These are phyloP conservation scores for Odontarrhena argentea DNA, from an alignment of 345 rosid species.

Conservation along the genomic window DNA sequence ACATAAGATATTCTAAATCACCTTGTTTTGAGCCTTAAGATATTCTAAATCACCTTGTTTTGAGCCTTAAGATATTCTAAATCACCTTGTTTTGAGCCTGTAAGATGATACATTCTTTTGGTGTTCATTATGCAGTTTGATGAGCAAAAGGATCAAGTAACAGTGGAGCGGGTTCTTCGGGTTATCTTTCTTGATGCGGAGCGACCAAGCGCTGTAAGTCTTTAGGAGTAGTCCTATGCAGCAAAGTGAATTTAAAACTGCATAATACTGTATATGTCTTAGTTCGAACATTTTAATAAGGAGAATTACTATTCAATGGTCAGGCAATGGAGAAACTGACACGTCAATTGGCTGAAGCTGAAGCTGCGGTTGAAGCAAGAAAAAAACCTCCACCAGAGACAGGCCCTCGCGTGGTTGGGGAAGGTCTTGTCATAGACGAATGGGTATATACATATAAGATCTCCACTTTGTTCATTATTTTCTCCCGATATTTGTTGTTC, in stretches of 20 bases:
- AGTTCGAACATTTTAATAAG: neutral
- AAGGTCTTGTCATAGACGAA: conserved; percentile 96
- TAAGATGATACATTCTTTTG: conserved; percentile 1
- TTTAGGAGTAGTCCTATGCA: neutral
- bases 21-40: conserved; percentile 17
- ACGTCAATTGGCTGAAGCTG: conserved; percentile 87
- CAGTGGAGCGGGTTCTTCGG: conserved; percentile 72
- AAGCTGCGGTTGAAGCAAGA: conserved; percentile 86
- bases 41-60: neutral
- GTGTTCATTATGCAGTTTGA: conserved; percentile 69
- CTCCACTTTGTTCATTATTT: neutral
- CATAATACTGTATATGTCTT: neutral
- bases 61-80: conserved; percentile 5
- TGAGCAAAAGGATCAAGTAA: conserved; percentile 85
- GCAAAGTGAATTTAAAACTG: neutral
- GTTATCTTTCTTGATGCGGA: conserved; percentile 76
- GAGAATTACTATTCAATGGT: conserved; percentile 8
- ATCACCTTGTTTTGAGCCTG: conserved; percentile 10
- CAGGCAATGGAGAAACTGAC: conserved; percentile 83
- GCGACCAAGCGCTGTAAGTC: conserved; percentile 72
- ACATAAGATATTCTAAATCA: neutral
- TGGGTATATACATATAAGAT: conserved; percentile 55
- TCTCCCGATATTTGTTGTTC: neutral
- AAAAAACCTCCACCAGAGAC: conserved; percentile 85
- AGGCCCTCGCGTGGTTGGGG: conserved; percentile 77